These are phyloP conservation scores for Ajuga chamaepitys DNA, from an alignment of 257 asterid genomes.

Conservation along the genomic window DNA sequence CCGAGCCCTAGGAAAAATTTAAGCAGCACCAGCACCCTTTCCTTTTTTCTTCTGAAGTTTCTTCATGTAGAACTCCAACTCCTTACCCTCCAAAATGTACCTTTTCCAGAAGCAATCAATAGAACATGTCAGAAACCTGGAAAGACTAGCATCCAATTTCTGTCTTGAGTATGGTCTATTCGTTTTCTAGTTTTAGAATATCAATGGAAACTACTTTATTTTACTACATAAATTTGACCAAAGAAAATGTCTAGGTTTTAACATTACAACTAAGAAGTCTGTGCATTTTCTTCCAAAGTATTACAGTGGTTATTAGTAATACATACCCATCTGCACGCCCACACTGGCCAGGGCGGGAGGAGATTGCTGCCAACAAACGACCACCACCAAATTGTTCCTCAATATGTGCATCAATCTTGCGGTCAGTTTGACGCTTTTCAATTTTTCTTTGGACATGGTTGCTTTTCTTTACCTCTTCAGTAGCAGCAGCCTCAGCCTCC, in stretches of 20 bases:
- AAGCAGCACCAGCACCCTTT: conserved; percentile 45
- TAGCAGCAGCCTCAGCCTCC: conserved; percentile 39
- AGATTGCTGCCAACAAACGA: conserved; percentile 47
- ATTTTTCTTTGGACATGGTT: conserved; percentile 42
- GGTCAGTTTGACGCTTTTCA: conserved; percentile 39
- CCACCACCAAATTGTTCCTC: conserved; percentile 60
- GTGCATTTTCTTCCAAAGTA: not conserved
- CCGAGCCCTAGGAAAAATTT: not conserved
- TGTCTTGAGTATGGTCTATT: not conserved
- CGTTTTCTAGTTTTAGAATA: no score
- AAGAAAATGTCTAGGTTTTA: not conserved
- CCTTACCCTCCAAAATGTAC: conserved; percentile 57
- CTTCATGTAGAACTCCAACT: conserved; percentile 51
- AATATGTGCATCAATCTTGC: conserved; percentile 43
- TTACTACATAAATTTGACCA: not conserved
- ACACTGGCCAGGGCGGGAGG: conserved; percentile 62
- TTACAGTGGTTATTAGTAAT: not conserved
- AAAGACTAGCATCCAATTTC: not conserved
- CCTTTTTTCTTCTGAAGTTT: conserved; percentile 53
- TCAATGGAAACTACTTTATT: no score
- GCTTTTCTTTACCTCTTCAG: conserved; percentile 52
- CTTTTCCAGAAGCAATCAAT: conserved; percentile 13
- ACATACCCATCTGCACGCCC: conserved; percentile 56
- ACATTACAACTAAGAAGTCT: not conserved
- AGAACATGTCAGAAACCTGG: not conserved